Percentiles rank a stretch among this genome's conserved stretches.
These are phyloP conservation scores for Sugiyamaella neomexicana DNA, from an alignment of 1,139 yeast species.

Conservation along the genomic window DNA sequence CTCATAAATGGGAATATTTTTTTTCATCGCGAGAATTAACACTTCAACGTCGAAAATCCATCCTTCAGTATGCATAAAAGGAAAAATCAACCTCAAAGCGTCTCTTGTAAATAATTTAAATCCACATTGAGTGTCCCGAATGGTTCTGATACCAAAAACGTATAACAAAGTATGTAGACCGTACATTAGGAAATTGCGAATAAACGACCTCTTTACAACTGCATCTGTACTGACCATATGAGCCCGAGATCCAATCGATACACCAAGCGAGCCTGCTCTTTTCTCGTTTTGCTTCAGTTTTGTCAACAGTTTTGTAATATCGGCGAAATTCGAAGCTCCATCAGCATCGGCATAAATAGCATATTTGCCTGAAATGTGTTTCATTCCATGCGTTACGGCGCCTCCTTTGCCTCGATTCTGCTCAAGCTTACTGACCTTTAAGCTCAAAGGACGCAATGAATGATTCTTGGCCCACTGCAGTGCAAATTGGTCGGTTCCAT, in stretches of 20 bases:
- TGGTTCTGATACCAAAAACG: conserved; percentile 81
- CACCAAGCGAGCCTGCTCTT: conserved; percentile 40
- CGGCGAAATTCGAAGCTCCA: conserved; percentile 87
- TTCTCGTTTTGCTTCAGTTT: conserved; percentile 43
- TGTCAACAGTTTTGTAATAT: conserved; percentile 55
- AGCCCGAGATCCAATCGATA: conserved; percentile 92
- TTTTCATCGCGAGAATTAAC: conserved; percentile 73
- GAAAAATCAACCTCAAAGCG: conserved; percentile 68
- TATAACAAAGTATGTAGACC: conserved; percentile 84
- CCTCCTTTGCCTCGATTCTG: conserved; percentile 96
- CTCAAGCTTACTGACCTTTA: conserved; percentile 67
- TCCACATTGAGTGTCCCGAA: conserved; percentile 96
- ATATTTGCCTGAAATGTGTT: conserved; percentile 69
- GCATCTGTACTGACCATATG: conserved; percentile 97
- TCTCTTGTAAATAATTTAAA: conserved; percentile 82
- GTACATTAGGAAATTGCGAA: conserved; percentile 90
- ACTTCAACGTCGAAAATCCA: conserved; percentile 98
- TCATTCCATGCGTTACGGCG: conserved; percentile 92
- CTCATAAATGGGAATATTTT: conserved; percentile 65
- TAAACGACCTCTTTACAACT: conserved; percentile 85
- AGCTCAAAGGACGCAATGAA: conserved; percentile 53
- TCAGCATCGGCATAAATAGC: conserved; percentile 95
- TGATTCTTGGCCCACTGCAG: conserved; percentile 55
- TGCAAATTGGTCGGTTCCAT: conserved; percentile 75
- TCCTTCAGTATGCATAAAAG: conserved; percentile 92